A percentile compares a stretch with the other conserved stretches of the same genome.
Evolutionary conservation across 164 flowering plant genomes (phyloP).

Genomic region (Paratinospora sagittata): DNA sequence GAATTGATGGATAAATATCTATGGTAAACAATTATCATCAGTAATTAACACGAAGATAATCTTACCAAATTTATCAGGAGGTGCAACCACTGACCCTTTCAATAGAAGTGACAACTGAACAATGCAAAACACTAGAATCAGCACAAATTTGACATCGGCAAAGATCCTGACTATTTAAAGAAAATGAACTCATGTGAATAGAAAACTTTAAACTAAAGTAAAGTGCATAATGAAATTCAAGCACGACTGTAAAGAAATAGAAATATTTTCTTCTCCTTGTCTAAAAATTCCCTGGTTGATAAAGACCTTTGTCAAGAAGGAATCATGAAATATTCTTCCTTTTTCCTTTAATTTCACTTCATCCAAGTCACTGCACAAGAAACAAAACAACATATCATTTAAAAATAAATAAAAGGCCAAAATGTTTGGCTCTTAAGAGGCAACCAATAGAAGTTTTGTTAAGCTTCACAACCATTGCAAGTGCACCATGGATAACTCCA

Average conservation of each 20-base stretch:
- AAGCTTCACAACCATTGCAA: background rate
- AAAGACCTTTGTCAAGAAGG: conserved; percentile 82
- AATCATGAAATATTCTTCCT: conserved; percentile 81
- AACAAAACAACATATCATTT: conserved; percentile 11
- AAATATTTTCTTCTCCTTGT: background rate
- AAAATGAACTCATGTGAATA: background rate
- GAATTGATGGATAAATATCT: conserved; percentile 2
- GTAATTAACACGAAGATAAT: conserved; percentile 9
- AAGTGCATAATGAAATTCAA: background rate
- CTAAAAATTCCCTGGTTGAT: background rate
- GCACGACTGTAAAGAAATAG: background rate
- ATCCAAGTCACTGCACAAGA: conserved; percentile 63
- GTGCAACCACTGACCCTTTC: conserved; percentile 97
- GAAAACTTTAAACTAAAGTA: background rate
- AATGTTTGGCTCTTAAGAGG: background rate
- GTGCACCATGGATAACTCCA: background rate
- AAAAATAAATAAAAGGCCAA: background rate
- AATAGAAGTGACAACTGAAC: conserved; percentile 78
- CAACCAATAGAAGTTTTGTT: background rate
- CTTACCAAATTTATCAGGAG: conserved; percentile 97
- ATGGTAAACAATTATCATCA: background rate
- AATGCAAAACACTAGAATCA: conserved; percentile 19
- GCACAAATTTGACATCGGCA: conserved; percentile 9
- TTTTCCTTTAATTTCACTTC: conserved; percentile 89
- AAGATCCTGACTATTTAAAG: conserved; percentile 7